Evolutionary conservation across 2,329 filamentous ascomycete genomes (phyloP).

Genomic region (Volutella citrinella): DNA sequence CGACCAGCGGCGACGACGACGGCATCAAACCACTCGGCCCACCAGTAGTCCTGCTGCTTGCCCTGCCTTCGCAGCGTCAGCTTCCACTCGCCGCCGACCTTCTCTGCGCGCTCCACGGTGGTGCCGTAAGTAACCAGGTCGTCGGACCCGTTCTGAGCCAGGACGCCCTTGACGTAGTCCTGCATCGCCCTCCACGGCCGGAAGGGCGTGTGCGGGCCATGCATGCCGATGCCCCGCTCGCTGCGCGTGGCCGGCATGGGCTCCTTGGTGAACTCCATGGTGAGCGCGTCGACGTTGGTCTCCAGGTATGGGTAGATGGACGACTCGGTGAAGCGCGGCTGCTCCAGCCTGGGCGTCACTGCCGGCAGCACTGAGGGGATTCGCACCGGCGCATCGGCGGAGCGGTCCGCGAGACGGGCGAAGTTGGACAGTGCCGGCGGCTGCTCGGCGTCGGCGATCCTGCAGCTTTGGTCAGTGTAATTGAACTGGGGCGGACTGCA

Average conservation of each 20-base stretch:
- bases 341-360: constrained; percentile 36
- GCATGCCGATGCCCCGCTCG: constrained; percentile 31
- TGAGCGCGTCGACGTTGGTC: constrained; percentile 57
- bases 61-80: constrained; percentile 43
- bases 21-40: constrained; percentile 60
- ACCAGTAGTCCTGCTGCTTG: constrained; percentile 53
- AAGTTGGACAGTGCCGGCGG: constrained; percentile 44
- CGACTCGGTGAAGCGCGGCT: constrained; percentile 53
- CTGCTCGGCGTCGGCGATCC: constrained; percentile 38
- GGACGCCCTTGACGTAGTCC: constrained; percentile 50
- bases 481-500: too few species aligned
- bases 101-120: constrained; percentile 57
- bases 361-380: constrained; percentile 48
- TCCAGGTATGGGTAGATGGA: constrained; percentile 62
- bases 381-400: constrained; percentile 45
- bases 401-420: constrained; percentile 43
- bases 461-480: constrained; percentile 23
- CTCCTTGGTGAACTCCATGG: constrained; percentile 61
- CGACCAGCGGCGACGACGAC: constrained; percentile 60
- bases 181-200: constrained; percentile 57
- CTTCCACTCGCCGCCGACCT: constrained; percentile 48
- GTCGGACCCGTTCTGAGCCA: constrained; percentile 52
- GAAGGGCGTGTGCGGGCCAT: constrained; percentile 59
- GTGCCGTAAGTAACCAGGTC: constrained; percentile 54
- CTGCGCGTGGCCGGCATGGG: constrained; percentile 41